phyloP scores from a whole-genome alignment of 257 asterid genomes.

The Solanum corneliomulleri region DNA sequence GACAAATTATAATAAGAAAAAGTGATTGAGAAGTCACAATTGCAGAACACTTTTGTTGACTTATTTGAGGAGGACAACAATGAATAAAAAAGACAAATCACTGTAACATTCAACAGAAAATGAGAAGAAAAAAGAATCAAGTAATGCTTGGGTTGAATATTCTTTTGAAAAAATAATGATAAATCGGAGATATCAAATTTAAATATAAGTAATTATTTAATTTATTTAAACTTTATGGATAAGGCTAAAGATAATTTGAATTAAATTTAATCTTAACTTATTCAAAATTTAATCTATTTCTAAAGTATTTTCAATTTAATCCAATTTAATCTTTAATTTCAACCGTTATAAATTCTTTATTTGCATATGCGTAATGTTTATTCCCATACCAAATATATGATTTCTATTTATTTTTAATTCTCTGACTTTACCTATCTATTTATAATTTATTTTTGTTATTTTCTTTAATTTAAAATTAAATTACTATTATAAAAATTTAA shows the following conservation, averaged over 20 bases:
- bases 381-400: neutral
- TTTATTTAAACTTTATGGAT: fast-evolving
- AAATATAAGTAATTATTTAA: too few species aligned
- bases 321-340: too few species aligned
- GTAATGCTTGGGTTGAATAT: neutral
- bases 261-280: too few species aligned
- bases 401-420: too few species aligned
- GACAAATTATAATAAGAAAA: neutral
- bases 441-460: too few species aligned
- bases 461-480: too few species aligned
- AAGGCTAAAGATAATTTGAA: too few species aligned
- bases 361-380: neutral
- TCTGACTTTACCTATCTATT: too few species aligned
- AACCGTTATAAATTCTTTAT: too few species aligned
- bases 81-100: neutral
- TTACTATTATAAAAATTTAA: too few species aligned
- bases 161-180: neutral
- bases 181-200: neutral
- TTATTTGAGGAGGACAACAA: neutral
- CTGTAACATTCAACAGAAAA: neutral
- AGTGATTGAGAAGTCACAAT: neutral
- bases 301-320: neutral
- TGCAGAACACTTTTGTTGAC: neutral
- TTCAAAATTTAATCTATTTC: fast-evolving
- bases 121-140: neutral